Evolutionary conservation across 257 asterid species (phyloP).

Genomic region (Solanum arcanum): DNA sequence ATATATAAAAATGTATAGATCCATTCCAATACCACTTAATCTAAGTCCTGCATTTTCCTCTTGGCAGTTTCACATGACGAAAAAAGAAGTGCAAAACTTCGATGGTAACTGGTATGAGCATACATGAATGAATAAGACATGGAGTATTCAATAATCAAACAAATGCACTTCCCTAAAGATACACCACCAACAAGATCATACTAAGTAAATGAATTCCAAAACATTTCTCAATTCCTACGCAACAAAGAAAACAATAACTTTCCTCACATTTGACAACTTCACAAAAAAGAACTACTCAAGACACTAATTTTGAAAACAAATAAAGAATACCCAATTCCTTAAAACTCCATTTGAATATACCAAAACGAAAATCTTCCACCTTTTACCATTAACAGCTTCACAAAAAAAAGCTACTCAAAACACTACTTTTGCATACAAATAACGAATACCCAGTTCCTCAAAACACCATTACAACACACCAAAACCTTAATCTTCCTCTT

Average conservation of each 20-base stretch:
- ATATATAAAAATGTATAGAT: background rate
- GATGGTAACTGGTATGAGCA: background rate
- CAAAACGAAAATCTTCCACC: background rate
- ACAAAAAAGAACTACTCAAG: background rate
- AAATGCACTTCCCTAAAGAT: background rate
- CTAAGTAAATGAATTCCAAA: background rate
- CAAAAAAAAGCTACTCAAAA: background rate
- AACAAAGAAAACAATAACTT: background rate
- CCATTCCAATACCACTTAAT: background rate
- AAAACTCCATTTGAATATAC: background rate
- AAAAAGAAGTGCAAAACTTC: background rate
- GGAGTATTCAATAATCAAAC: background rate
- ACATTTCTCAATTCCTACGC: background rate
- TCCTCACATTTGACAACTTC: background rate
- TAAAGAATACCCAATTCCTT: background rate
- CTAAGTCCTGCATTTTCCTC: background rate
- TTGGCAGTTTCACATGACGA: background rate
- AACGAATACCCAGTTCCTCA: background rate
- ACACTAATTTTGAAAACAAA: background rate
- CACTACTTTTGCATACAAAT: background rate
- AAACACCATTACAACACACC: background rate
- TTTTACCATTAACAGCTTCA: background rate
- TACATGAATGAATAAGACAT: background rate
- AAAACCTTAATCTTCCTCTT: background rate
- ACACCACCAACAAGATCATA: background rate